Evolutionary conservation across 1,284 basidiomycete genomes (phyloP), one percentile per base, ranked within the genome.

Genomic region (Ganoderma lingzhi): DNA sequence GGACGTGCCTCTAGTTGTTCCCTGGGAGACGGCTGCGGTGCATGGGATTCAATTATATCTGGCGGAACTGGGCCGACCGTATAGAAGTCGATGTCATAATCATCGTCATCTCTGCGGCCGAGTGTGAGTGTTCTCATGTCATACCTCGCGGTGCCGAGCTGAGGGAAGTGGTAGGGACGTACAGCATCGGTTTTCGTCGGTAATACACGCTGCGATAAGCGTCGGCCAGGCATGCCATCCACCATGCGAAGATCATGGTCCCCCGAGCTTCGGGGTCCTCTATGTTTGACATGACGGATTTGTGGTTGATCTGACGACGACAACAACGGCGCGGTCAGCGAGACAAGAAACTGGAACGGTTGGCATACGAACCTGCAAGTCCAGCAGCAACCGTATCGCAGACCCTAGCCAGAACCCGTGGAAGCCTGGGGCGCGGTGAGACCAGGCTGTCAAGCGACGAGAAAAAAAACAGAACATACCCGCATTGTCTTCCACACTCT

Each of bases 161-260:
- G 58, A 60, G 4, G 51, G 45, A n/a, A 66, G 28, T 28, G 30
- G 41, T 83, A 39, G 23, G 58, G 79, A 79, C 93, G 86, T 69
- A 94, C 91, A 91, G 79, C 74, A 84, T 79, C 3, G 89, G 89
- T 78, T 88, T 88, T 45, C 88, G 82, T 48, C 89, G 84, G 78
- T 89, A 88, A 78, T 89, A 91, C 51, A 86, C 84, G 1, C 88
- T 82, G 45, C 85, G 83, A 73, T 87, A 88, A 0, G 88, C 87
- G 70, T 93, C 91, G 3, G 84, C 81, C 41, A 90, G 76, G 76
- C 86, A 88, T 19, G 88, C 86, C 79, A 88, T 84, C 88, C 90
- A 91, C 94, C 95, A 97, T 1, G 94, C 90, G 77, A 94, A 95
- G 58, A 93, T 90, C 90, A 94, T 92, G 2, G 90, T 93, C 30